These are phyloP conservation scores for Nicotiana tabacum DNA, from an alignment of 257 asterid species.

Conservation along the genomic window DNA sequence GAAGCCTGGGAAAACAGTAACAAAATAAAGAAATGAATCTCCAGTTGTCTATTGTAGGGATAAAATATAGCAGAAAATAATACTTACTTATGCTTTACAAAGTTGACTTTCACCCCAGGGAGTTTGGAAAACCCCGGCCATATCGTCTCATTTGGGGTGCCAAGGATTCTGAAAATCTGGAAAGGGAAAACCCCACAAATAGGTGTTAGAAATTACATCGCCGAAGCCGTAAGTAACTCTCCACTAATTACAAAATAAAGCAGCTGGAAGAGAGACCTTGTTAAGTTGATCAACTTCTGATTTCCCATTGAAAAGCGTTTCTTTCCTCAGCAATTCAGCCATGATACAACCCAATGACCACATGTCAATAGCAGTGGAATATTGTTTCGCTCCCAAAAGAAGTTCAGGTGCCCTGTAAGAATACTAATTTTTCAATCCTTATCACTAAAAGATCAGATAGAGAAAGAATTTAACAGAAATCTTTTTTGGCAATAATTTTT, in stretches of 20 bases:
- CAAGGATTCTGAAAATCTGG: constrained; percentile 58
- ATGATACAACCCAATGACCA: constrained; percentile 87
- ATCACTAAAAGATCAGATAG: too few relatives aligned
- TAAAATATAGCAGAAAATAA: constrained; percentile 20
- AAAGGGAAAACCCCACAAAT: too few relatives aligned
- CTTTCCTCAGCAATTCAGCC: constrained; percentile 64
- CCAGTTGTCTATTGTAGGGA: constrained; percentile 4
- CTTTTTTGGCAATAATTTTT: too few relatives aligned
- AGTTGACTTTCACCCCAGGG: constrained; percentile 64
- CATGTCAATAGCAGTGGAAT: constrained; percentile 82
- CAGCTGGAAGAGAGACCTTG: constrained; percentile 16
- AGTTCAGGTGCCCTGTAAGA: constrained; percentile 50
- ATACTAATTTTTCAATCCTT: too few relatives aligned
- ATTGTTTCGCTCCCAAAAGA: constrained; percentile 61
- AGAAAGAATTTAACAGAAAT: too few relatives aligned
- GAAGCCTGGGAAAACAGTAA: constrained; percentile 86
- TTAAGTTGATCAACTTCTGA: constrained; percentile 64
- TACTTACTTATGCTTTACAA: constrained; percentile 77
- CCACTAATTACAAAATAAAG: too few relatives aligned
- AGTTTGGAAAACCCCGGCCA: constrained; percentile 81
- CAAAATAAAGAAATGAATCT: constrained; percentile 49
- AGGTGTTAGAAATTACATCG: too few relatives aligned
- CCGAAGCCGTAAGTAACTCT: too few relatives aligned
- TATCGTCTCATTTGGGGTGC: constrained; percentile 70
- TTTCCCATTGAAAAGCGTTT: constrained; percentile 66